Conservation (phyloP, 352 stramenopile genomes). For the Pythium sp. region DNA sequence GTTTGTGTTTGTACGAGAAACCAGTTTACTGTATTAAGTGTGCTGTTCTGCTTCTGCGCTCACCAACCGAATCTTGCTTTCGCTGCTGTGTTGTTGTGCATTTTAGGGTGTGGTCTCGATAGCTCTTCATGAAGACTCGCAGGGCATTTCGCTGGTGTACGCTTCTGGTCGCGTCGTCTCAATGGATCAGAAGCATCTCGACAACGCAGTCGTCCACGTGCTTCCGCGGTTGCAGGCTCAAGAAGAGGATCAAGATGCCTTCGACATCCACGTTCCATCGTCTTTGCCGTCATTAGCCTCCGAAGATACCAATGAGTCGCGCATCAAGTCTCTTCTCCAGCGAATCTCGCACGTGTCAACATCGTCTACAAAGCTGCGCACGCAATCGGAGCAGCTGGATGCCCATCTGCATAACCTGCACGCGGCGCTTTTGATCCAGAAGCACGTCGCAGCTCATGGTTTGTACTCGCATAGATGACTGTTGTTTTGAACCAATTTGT, state of each 20-base stretch:
- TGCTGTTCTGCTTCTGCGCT: background rate
- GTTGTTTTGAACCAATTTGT: background rate
- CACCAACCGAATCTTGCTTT: background rate
- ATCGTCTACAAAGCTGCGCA: constrained; percentile 24
- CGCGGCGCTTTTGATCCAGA: constrained; percentile 43
- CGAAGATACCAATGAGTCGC: constrained; percentile 19
- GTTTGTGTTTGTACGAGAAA: constrained; percentile 24
- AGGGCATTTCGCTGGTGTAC: constrained; percentile 32
- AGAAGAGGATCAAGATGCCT: constrained; percentile 6
- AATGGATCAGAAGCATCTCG: constrained; percentile 20
- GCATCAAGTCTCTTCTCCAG: constrained; percentile 35
- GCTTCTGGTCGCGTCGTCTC: constrained; percentile 32
- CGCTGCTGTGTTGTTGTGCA: background rate
- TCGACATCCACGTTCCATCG: background rate
- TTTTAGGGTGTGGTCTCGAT: constrained; percentile 32
- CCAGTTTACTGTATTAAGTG: background rate
- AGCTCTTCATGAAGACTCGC: constrained; percentile 15
- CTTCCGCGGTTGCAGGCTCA: constrained; percentile 6
- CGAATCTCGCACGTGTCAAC: constrained; percentile 36
- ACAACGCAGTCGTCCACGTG: constrained; percentile 19
- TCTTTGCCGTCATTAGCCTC: background rate
- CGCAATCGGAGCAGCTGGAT: constrained; percentile 38
- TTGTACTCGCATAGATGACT: background rate
- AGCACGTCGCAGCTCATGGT: constrained; percentile 16
- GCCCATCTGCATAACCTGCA: constrained; percentile 36